Evolutionary conservation across 2,329 filamentous ascomycete species (phyloP), one percentile per base, ranked within the genome.

Genomic region (Coleophoma eucalyptorum): DNA sequence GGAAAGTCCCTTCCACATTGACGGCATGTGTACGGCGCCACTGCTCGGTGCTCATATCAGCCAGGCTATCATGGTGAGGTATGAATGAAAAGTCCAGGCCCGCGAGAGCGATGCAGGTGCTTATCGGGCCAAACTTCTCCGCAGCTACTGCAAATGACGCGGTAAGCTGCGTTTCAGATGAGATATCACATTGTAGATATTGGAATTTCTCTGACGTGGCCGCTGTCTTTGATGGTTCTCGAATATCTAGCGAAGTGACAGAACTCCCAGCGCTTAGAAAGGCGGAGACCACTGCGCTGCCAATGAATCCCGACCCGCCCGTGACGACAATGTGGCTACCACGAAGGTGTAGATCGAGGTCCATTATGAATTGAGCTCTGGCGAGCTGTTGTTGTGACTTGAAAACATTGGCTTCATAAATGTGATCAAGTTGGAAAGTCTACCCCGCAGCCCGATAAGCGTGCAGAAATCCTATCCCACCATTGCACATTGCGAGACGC

Each of bases 21-120:
- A 74, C 67, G 35, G 69, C 59, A 35, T 75, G 65, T 3, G 74
- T 71, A 3, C 62, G 58, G 48, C 65, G 60, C 62, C 72, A 72
- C 42, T 71, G 67, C 44, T 55, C 56, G 3, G 72, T 66, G 4
- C 65, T 63, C 59, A 72, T 69, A 49, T 75, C 71, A 11, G 65
- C 68, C 6, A 75, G 63, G 12, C 61, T 63, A 3, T 65, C 59
- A 46, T 67, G 67, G 47, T 71, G 70, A 4, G 58, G 51, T 15
- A 76, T 60, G 19, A 71, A 69, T 43, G 67, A 70, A 12, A 76
- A 60, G 52, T 77, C 73, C 12, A 75, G 63, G 2, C 66, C 65
- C 26, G 72, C 74, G 16, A 75, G 65, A 3, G 72, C 70, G 41
- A 77, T 63, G 55, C 70, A 72, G 48, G 66, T 68, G 19, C 66